phyloP scores from a whole-genome alignment of 2,329 filamentous ascomycete species.

The Pyrenophora teres region DNA sequence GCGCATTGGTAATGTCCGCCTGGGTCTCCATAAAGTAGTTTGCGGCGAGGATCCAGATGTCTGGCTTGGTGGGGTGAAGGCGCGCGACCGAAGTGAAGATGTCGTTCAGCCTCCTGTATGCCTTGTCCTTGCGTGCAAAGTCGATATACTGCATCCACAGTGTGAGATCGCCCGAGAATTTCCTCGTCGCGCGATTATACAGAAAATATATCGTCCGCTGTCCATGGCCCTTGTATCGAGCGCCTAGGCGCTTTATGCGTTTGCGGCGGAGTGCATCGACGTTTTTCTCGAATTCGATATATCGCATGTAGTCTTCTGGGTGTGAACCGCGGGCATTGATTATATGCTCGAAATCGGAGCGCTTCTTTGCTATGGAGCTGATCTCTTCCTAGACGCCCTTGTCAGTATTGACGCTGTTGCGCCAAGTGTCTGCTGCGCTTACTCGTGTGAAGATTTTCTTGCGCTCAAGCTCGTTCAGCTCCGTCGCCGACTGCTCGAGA shows the following conservation, averaged over 20 bases:
- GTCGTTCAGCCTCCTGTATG: slow-evolving; percentile 63
- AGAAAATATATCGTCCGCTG: slow-evolving; percentile 87
- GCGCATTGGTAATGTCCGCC: slow-evolving; percentile 84
- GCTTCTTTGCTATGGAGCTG: slow-evolving; percentile 81
- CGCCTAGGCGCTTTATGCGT: slow-evolving; percentile 77
- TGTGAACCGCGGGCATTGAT: slow-evolving; percentile 77
- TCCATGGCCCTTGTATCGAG: slow-evolving; percentile 72
- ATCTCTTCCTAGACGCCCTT: slow-evolving; percentile 73
- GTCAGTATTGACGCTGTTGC: slow-evolving; percentile 11
- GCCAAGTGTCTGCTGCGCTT: slow-evolving; percentile 19
- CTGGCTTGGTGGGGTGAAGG: slow-evolving; percentile 80
- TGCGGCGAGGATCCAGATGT: slow-evolving; percentile 84
- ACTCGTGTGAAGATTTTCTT: slow-evolving; percentile 89
- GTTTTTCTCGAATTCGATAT: slow-evolving; percentile 73
- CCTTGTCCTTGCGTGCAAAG: slow-evolving; percentile 71
- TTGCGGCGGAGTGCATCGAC: slow-evolving; percentile 77
- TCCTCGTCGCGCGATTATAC: slow-evolving; percentile 81
- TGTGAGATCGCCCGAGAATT: slow-evolving; percentile 78
- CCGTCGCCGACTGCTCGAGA: slow-evolving; percentile 87
- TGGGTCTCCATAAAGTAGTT: slow-evolving; percentile 76
- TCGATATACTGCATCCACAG: slow-evolving; percentile 92
- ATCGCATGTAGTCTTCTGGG: slow-evolving; percentile 79
- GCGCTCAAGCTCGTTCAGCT: slow-evolving; percentile 88
- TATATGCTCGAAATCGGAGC: slow-evolving; percentile 91
- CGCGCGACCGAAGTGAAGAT: slow-evolving; percentile 72